These are phyloP conservation scores for Echeveria elegans DNA, from an alignment of 164 flowering plant species.

Conservation along the genomic window DNA sequence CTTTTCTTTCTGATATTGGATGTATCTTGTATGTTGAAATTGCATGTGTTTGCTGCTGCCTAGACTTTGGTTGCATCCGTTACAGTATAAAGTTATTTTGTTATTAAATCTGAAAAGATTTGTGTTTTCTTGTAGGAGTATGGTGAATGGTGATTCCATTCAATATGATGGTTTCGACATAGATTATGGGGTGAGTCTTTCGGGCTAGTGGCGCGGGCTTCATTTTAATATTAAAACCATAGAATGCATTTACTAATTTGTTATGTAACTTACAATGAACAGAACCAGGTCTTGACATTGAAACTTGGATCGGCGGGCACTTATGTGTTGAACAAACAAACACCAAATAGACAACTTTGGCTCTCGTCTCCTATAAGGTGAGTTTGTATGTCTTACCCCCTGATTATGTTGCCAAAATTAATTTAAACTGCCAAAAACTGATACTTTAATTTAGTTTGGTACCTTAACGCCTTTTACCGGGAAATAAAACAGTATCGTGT, in stretches of 20 bases:
- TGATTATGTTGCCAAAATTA: neutral
- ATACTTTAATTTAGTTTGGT: neutral
- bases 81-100: neutral
- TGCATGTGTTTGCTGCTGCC: neutral
- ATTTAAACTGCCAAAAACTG: too few species aligned
- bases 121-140: slow-evolving; percentile 51
- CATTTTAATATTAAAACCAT: neutral
- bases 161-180: slow-evolving; percentile 84
- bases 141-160: slow-evolving; percentile 83
- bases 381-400: neutral
- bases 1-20: neutral
- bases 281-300: slow-evolving; percentile 85
- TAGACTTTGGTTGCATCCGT: neutral
- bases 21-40: neutral
- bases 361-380: slow-evolving; percentile 92
- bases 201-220: neutral
- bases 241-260: neutral
- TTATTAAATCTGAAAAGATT: neutral
- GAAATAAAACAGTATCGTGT: neutral
- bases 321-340: slow-evolving; percentile 87
- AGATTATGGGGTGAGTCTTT: slow-evolving; percentile 72
- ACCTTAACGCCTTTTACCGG: neutral
- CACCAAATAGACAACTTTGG: slow-evolving; percentile 94
- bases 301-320: slow-evolving; percentile 81
- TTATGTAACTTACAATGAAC: slow-evolving; percentile 15